These are phyloP conservation scores for Aspergillus nidulans DNA, from an alignment of 495 filamentous ascomycete genomes.

Conservation along the genomic window DNA sequence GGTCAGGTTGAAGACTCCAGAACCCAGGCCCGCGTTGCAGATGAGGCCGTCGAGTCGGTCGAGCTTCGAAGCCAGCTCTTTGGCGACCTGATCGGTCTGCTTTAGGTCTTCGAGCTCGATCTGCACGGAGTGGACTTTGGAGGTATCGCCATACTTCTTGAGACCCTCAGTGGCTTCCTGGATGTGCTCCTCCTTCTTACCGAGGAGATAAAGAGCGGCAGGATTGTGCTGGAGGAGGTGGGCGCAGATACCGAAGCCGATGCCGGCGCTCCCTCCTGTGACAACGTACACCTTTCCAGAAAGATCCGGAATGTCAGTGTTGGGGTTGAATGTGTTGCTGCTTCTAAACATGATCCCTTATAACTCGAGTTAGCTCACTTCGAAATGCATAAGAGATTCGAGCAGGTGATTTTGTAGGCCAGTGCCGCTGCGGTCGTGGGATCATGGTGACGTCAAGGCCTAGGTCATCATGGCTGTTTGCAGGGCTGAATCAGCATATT, in stretches of 20 bases:
- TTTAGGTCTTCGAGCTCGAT: not conserved
- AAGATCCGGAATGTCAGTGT: not conserved
- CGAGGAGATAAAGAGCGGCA: not conserved
- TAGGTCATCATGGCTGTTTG: too few species aligned
- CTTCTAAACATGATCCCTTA: not conserved
- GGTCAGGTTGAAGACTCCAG: not conserved
- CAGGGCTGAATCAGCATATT: too few species aligned
- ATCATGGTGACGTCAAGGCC: too few species aligned
- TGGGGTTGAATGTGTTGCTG: not conserved
- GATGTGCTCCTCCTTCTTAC: slow-evolving; percentile 1
- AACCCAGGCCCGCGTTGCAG: not conserved
- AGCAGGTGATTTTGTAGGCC: too few species aligned
- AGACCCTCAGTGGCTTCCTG: not conserved
- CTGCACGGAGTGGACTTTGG: not conserved
- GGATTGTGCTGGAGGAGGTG: not conserved
- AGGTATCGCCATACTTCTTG: not conserved
- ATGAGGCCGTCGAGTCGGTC: not conserved
- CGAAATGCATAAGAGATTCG: too few species aligned
- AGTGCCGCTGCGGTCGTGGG: too few species aligned
- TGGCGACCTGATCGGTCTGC: not conserved
- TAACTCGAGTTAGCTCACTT: too few species aligned
- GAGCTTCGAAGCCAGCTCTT: not conserved
- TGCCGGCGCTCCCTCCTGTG: not conserved
- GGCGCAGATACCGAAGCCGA: not conserved
- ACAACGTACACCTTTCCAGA: not conserved